Evolutionary conservation across 257 asterid genomes (phyloP).

Genomic region (Nicotiana undulata): DNA sequence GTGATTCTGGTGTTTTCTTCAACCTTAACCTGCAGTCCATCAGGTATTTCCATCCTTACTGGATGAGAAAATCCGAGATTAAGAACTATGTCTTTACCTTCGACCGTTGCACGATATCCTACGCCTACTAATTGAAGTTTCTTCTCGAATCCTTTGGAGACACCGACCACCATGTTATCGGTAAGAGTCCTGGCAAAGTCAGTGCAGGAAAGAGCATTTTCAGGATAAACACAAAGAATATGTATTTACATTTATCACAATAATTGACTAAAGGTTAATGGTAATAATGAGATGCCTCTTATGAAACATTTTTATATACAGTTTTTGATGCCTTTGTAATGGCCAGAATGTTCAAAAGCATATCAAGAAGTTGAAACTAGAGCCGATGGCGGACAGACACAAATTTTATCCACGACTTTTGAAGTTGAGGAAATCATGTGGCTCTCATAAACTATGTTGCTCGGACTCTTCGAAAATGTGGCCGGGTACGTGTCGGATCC

Average conservation of each 20-base stretch:
- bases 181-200: slow-evolving; percentile 72
- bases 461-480: too few species aligned
- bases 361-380: too few species aligned
- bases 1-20: slow-evolving; percentile 85
- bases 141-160: slow-evolving; percentile 92
- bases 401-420: too few species aligned
- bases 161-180: slow-evolving; percentile 93
- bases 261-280: too few species aligned
- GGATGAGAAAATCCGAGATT: slow-evolving; percentile 96
- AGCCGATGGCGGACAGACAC: too few species aligned
- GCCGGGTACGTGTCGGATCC: too few species aligned
- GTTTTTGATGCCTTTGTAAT: too few species aligned
- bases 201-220: neutral
- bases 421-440: too few species aligned
- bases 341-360: too few species aligned
- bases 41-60: slow-evolving; percentile 72
- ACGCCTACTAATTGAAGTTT: slow-evolving; percentile 88
- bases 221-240: neutral
- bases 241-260: neutral
- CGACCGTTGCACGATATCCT: slow-evolving; percentile 86
- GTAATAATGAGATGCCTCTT: too few species aligned
- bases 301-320: too few species aligned
- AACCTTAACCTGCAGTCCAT: slow-evolving; percentile 72
- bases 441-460: too few species aligned
- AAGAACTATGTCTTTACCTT: slow-evolving; percentile 83